phyloP scores from a whole-genome alignment of 495 filamentous ascomycete genomes.

The Echria macrotheca region DNA sequence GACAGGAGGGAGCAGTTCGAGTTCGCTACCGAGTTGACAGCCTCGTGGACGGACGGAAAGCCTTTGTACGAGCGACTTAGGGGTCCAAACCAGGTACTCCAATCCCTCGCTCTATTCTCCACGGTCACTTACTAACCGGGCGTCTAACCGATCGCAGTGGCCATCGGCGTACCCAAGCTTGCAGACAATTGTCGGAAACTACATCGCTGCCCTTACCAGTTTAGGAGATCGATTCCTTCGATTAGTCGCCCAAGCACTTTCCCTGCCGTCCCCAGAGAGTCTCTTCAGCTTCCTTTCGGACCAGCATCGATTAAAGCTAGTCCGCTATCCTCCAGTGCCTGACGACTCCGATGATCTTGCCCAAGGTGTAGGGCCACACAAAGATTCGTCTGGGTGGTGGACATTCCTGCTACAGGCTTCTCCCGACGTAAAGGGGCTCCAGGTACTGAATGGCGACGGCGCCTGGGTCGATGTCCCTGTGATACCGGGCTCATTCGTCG shows the following conservation, averaged over 20 bases:
- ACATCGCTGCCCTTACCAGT: slow-evolving; percentile 41
- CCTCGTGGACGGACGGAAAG: slow-evolving; percentile 28
- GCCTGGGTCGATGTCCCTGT: slow-evolving; percentile 48
- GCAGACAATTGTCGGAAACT: slow-evolving; percentile 30
- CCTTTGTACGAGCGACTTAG: slow-evolving; percentile 45
- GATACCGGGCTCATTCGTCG: slow-evolving; percentile 46
- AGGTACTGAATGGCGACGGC: slow-evolving; percentile 44
- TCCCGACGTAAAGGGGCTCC: slow-evolving; percentile 38
- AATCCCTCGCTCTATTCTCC: not conserved
- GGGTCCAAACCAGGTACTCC: slow-evolving; percentile 45
- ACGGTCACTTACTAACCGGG: not conserved
- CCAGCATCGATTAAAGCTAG: slow-evolving; percentile 50
- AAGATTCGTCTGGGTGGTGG: slow-evolving; percentile 53
- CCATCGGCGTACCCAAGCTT: slow-evolving; percentile 10
- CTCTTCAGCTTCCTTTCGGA: slow-evolving; percentile 48
- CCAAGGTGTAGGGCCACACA: slow-evolving; percentile 52
- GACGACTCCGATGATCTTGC: not conserved
- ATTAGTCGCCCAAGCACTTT: slow-evolving; percentile 45
- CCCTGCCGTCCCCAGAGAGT: slow-evolving; percentile 28
- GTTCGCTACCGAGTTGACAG: slow-evolving; percentile 47
- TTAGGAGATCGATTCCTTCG: slow-evolving; percentile 45
- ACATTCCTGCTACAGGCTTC: slow-evolving; percentile 52
- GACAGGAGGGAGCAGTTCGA: slow-evolving; percentile 53
- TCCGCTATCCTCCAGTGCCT: slow-evolving; percentile 41
- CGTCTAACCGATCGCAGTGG: slow-evolving; percentile 3